Evolutionary conservation across 2,329 filamentous ascomycete genomes (phyloP).

Genomic region (Trichocomaceae sp.): DNA sequence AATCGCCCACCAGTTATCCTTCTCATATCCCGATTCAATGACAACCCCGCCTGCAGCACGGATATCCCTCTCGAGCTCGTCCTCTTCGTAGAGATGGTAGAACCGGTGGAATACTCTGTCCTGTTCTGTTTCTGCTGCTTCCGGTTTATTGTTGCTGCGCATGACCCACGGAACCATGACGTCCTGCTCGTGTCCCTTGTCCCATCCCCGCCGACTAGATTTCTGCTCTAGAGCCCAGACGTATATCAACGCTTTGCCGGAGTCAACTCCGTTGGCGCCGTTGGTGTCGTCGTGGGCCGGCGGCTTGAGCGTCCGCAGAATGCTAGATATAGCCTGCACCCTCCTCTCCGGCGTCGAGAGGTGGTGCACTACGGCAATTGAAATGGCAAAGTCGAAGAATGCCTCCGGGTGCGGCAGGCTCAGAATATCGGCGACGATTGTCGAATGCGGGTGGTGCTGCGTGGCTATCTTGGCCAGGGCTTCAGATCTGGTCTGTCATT

Average conservation of each 20-base stretch:
- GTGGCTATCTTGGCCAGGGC: slow-evolving; percentile 54
- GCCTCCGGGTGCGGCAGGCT: slow-evolving; percentile 66
- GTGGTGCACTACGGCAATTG: slow-evolving; percentile 91
- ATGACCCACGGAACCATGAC: slow-evolving; percentile 95
- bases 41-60: slow-evolving; percentile 66
- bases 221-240: slow-evolving; percentile 96
- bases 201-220: slow-evolving; percentile 79
- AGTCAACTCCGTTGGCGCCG: slow-evolving; percentile 15
- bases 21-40: slow-evolving; percentile 80
- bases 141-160: slow-evolving; percentile 30
- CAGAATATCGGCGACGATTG: slow-evolving; percentile 74
- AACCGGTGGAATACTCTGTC: slow-evolving; percentile 70
- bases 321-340: slow-evolving; percentile 61
- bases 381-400: slow-evolving; percentile 79
- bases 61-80: slow-evolving; percentile 80
- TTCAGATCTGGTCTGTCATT: slow-evolving; percentile 38
- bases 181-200: slow-evolving; percentile 76
- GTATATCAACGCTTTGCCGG: slow-evolving; percentile 70
- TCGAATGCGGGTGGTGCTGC: slow-evolving; percentile 56
- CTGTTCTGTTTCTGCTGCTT: slow-evolving; percentile 14
- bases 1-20: slow-evolving; percentile 97
- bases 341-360: slow-evolving; percentile 71
- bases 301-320: slow-evolving; percentile 59
- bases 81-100: slow-evolving; percentile 84
- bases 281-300: slow-evolving; percentile 14